Evolutionary conservation across 2,329 filamentous ascomycete species (phyloP).

Genomic region (Bipolaris oryzae): DNA sequence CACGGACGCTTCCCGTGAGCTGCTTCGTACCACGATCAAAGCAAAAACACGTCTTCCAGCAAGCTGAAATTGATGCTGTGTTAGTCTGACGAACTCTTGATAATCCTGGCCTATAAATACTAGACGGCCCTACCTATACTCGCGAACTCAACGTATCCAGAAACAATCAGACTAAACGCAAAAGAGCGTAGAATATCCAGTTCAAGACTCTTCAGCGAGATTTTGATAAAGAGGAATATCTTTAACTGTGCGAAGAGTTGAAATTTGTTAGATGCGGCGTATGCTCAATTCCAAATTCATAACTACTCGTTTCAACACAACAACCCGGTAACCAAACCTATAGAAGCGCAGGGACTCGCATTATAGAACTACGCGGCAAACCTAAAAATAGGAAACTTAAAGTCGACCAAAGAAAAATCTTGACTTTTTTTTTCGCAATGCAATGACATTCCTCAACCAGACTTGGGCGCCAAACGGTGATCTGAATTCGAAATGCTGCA

Average conservation of each 20-base stretch:
- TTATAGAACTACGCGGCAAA: conserved; percentile 44
- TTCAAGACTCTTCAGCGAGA: conserved; percentile 52
- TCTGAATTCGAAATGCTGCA: conserved; percentile 55
- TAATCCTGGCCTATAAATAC: neutral
- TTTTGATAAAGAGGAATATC: conserved; percentile 50
- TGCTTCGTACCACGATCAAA: neutral
- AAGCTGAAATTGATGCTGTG: neutral
- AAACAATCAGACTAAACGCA: conserved; percentile 47
- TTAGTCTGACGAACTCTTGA: neutral
- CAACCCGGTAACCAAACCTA: conserved; percentile 54
- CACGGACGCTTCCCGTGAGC: neutral
- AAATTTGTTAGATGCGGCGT: conserved; percentile 56
- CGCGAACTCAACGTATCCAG: conserved; percentile 53
- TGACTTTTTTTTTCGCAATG: conserved; percentile 50
- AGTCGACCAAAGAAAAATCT: conserved; percentile 43
- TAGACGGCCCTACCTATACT: conserved; percentile 41
- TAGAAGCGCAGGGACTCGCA: conserved; percentile 50
- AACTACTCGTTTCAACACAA: conserved; percentile 26
- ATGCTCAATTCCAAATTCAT: conserved; percentile 54
- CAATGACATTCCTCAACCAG: conserved; percentile 49
- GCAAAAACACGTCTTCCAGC: neutral
- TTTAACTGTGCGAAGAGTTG: conserved; percentile 55
- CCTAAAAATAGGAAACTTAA: conserved; percentile 49
- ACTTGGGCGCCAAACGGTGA: conserved; percentile 57
- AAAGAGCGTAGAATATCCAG: conserved; percentile 54